Evolutionary conservation across 305 asterid species (phyloP).

Genomic region (Rubia tinctorum): DNA sequence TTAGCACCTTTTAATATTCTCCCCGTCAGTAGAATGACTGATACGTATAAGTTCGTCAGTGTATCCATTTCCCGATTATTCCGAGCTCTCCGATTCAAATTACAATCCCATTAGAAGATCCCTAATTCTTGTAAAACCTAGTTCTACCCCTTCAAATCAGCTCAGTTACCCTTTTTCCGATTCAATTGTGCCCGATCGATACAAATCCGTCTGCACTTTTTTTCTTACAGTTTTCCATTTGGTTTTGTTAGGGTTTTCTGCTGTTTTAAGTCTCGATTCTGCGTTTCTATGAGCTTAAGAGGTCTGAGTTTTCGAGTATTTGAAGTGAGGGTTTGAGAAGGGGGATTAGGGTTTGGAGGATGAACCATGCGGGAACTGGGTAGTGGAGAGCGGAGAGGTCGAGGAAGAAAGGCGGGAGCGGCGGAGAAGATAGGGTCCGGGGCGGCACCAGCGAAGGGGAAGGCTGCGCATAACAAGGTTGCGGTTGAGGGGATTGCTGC

Average conservation of each 20-base stretch:
- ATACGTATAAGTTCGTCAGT: not conserved
- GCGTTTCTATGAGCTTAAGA: not conserved
- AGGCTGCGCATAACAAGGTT: slow-evolving; percentile 15
- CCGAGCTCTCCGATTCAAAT: not conserved
- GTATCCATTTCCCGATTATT: not conserved
- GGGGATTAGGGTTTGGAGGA: slow-evolving; percentile 52
- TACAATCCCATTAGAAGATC: slow-evolving; percentile 8
- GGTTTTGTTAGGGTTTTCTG: not conserved
- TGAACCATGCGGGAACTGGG: slow-evolving; percentile 82
- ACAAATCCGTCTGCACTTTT: not conserved
- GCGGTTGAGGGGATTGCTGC: slow-evolving; percentile 67
- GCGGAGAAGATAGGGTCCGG: slow-evolving; percentile 6
- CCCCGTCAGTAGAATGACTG: not conserved
- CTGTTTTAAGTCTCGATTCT: not conserved
- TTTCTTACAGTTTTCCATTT: not conserved
- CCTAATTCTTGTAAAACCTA: slow-evolving; percentile 6
- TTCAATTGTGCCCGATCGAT: slow-evolving; percentile 8
- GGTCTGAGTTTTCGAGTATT: not conserved
- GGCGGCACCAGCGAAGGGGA: slow-evolving; percentile 14
- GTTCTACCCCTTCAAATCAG: not conserved
- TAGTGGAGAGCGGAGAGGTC: slow-evolving; percentile 72
- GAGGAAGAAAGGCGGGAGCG: slow-evolving; percentile 37
- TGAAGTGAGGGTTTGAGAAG: slow-evolving; percentile 17
- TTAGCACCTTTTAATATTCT: not conserved
- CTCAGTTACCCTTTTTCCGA: not conserved